Conservation (phyloP, 495 filamentous ascomycete genomes). For the Tuber melanosporum region DNA sequence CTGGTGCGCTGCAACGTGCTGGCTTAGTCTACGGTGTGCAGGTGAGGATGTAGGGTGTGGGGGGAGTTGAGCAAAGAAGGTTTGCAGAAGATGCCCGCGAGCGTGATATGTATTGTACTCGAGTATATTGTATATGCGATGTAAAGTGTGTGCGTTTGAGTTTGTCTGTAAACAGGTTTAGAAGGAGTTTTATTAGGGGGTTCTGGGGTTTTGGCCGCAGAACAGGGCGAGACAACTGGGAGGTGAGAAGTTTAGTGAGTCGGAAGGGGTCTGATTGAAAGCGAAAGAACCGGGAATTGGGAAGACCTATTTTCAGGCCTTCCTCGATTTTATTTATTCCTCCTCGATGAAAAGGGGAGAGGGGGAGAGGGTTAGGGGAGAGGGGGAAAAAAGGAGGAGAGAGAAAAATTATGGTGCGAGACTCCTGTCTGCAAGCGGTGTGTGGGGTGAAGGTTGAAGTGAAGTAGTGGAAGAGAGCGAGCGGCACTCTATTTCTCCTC, state of each 20-base stretch:
- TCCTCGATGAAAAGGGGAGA: neutral
- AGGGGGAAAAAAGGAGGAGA: neutral
- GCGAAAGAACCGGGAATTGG: neutral
- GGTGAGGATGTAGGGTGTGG: constrained; percentile 1
- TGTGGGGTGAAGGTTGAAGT: neutral
- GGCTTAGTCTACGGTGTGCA: neutral
- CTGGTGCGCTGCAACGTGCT: constrained; percentile 3
- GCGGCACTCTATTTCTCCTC: neutral
- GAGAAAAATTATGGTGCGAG: neutral
- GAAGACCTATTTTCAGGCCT: neutral
- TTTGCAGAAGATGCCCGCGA: neutral
- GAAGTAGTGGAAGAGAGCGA: neutral
- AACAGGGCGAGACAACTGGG: neutral
- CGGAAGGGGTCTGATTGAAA: neutral
- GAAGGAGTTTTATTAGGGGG: neutral
- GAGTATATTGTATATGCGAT: neutral
- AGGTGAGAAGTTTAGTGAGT: neutral
- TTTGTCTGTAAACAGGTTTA: neutral
- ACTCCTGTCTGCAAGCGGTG: neutral
- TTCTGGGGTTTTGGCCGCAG: neutral
- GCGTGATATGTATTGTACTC: neutral
- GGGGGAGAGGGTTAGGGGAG: neutral
- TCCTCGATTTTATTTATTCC: neutral
- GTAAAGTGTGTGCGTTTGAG: neutral
- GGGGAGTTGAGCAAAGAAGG: neutral